Evolutionary conservation across 352 stramenopile genomes (phyloP).

Genomic region (Phytopythium vexans): DNA sequence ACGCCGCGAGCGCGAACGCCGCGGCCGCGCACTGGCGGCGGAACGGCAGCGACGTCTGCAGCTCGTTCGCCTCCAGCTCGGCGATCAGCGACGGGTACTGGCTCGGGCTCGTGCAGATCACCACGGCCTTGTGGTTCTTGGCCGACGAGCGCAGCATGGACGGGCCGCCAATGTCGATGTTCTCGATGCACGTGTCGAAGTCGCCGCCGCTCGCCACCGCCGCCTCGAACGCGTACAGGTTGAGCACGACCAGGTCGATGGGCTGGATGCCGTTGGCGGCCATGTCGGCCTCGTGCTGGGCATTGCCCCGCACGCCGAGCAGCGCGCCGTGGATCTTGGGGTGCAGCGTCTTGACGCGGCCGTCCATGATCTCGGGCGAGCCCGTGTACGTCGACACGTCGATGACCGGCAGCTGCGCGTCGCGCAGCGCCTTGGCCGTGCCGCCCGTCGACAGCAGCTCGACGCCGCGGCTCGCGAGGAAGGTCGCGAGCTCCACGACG

Average conservation of each 20-base stretch:
- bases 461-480: slow-evolving; percentile 90
- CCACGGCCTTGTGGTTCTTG: slow-evolving; percentile 99
- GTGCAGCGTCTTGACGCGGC: slow-evolving; percentile 99
- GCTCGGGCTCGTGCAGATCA: slow-evolving; percentile 95
- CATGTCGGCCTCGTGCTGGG: slow-evolving; percentile 97
- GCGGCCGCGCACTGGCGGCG: slow-evolving; percentile 77
- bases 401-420: slow-evolving; percentile 93
- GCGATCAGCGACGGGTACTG: slow-evolving; percentile 95
- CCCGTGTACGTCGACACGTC: slow-evolving; percentile 98
- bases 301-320: slow-evolving; percentile 97
- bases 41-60: slow-evolving; percentile 91
- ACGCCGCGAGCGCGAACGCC: slow-evolving; percentile 77
- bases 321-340: slow-evolving; percentile 99
- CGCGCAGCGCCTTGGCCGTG: slow-evolving; percentile 95
- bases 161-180: slow-evolving; percentile 99
- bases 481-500: slow-evolving; percentile 96
- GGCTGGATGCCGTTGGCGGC: slow-evolving; percentile 92
- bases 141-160: slow-evolving; percentile 98
- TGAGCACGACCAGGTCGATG: slow-evolving; percentile 99
- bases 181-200: slow-evolving; percentile 99
- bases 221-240: slow-evolving; percentile 99
- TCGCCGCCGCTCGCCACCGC: slow-evolving; percentile 91
- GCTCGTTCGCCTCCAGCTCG: slow-evolving; percentile 91
- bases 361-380: slow-evolving; percentile 98
- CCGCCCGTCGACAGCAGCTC: slow-evolving; percentile 98